phyloP scores from a whole-genome alignment of 1,284 basidiomycete genomes.

The Sutorius eximius region DNA sequence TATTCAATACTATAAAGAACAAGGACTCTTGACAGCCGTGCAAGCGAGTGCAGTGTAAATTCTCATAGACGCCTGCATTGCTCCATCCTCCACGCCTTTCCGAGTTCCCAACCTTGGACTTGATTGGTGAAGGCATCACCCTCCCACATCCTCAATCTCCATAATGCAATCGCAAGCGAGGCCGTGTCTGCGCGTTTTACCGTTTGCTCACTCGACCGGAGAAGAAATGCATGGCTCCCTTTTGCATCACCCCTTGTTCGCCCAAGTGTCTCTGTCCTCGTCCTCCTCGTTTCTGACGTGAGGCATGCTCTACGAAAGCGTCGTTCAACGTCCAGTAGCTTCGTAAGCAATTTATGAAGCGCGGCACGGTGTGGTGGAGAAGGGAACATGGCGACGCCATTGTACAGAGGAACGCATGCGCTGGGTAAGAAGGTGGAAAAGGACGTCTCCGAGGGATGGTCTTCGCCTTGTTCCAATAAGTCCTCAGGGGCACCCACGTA shows the following conservation, averaged over 20 bases:
- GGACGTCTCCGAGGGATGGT: constrained; percentile 9
- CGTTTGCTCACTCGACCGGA: constrained; percentile 52
- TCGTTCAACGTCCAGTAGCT: constrained; percentile 51
- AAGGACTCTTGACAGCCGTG: neutral
- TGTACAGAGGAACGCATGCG: constrained; percentile 62
- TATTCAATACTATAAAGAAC: neutral
- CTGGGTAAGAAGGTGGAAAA: constrained; percentile 38
- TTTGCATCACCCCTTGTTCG: constrained; percentile 40
- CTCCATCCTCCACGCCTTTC: constrained; percentile 24
- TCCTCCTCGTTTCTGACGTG: neutral
- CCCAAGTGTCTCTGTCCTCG: neutral
- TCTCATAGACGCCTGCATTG: constrained; percentile 7
- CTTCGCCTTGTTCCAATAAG: neutral
- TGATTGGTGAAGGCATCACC: constrained; percentile 38
- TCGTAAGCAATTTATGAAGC: constrained; percentile 48
- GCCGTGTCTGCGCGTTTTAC: constrained; percentile 56
- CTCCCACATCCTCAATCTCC: constrained; percentile 76
- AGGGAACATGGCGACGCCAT: constrained; percentile 64
- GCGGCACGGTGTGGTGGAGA: constrained; percentile 55
- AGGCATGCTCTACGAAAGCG: constrained; percentile 24
- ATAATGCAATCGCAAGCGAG: constrained; percentile 65
- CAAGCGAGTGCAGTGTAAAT: neutral
- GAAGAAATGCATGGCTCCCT: constrained; percentile 67
- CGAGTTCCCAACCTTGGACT: constrained; percentile 34
- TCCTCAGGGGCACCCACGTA: constrained; percentile 1